Evolutionary conservation across 78 protist genomes (phyloP).

Genomic region (Chrysochromulina parva): DNA sequence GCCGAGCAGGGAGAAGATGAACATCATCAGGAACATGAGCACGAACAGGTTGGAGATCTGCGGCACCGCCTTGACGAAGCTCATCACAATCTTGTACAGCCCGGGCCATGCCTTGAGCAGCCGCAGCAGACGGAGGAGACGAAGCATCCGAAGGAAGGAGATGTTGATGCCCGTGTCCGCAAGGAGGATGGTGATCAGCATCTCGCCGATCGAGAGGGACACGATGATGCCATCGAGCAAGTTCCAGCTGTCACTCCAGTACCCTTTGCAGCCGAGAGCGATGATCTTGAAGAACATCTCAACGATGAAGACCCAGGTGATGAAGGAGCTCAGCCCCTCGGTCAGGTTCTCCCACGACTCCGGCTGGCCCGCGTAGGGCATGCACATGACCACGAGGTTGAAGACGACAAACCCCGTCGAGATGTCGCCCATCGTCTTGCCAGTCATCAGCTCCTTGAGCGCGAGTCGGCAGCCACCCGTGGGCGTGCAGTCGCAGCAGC

Average conservation of each 20-base stretch:
- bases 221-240: conserved; percentile 27
- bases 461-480: too few relatives aligned
- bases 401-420: neutral
- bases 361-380: neutral
- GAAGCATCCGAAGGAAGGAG: neutral
- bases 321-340: neutral
- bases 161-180: neutral
- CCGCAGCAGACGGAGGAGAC: conserved; percentile 30
- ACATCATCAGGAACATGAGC: neutral
- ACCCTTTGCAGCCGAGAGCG: conserved; percentile 6
- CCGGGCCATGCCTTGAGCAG: neutral
- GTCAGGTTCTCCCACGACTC: too few relatives aligned
- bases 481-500: too few relatives aligned
- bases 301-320: neutral
- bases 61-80: neutral
- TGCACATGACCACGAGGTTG: neutral
- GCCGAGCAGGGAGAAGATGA: conserved; percentile 33
- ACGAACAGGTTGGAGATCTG: neutral
- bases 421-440: too few relatives aligned
- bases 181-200: neutral
- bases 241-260: conserved; percentile 26
- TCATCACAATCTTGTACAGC: neutral
- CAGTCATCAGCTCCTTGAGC: too few relatives aligned
- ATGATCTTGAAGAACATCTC: conserved; percentile 30
- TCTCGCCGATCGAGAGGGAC: neutral